Evolutionary conservation across 768 basidiomycete species (phyloP).

Genomic region (Podaxis mareebaensis): DNA sequence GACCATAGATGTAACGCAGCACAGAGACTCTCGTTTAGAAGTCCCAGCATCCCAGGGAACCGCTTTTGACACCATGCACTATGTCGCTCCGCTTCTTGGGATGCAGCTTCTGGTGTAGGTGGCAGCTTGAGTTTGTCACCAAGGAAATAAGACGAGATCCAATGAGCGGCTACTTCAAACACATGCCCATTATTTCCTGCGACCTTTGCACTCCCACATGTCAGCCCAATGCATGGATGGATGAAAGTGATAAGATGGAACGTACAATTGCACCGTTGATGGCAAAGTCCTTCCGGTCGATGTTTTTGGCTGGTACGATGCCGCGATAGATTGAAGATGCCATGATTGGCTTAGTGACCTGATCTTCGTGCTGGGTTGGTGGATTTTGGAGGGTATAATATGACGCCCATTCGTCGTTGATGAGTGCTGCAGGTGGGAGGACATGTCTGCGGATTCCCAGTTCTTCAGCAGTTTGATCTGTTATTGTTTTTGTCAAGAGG

Average conservation of each 20-base stretch:
- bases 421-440: constrained; percentile 19
- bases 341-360: not conserved
- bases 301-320: constrained; percentile 60
- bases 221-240: not conserved
- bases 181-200: constrained; percentile 56
- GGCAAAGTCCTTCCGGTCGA: constrained; percentile 58
- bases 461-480: constrained; percentile 47
- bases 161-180: constrained; percentile 57
- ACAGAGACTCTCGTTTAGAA: constrained; percentile 56
- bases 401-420: constrained; percentile 3
- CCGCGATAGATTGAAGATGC: constrained; percentile 52
- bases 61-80: constrained; percentile 57
- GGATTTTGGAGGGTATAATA: not conserved
- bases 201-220: constrained; percentile 36
- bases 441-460: constrained; percentile 48
- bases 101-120: constrained; percentile 43
- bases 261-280: constrained; percentile 66
- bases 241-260: constrained; percentile 5
- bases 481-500: not conserved
- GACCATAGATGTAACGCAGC: constrained; percentile 54
- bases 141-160: constrained; percentile 66
- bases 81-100: constrained; percentile 39
- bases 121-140: constrained; percentile 54
- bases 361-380: not conserved
- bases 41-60: constrained; percentile 49